These are phyloP conservation scores for Erysimum cheiri DNA, from an alignment of 441 rosid genomes.

Conservation along the genomic window DNA sequence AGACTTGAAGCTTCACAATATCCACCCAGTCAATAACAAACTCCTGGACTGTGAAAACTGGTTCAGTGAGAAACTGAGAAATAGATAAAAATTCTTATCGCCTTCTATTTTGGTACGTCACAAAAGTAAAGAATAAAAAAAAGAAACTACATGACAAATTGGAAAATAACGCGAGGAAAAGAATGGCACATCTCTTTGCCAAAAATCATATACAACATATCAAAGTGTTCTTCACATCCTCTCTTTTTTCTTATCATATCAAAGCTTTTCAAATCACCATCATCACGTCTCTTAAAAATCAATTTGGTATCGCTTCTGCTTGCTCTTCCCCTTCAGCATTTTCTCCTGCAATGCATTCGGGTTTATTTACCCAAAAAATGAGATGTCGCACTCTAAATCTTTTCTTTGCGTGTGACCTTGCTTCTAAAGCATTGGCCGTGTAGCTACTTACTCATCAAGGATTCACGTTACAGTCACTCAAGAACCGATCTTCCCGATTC, in stretches of 20 bases:
- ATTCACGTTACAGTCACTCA: slow-evolving; percentile 88
- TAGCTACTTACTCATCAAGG: slow-evolving; percentile 47
- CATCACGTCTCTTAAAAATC: slow-evolving; percentile 9
- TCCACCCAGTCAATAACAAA: background rate
- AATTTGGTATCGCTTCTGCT: slow-evolving; percentile 34
- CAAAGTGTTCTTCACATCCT: slow-evolving; percentile 38
- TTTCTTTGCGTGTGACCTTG: slow-evolving; percentile 40
- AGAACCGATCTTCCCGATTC: slow-evolving; percentile 62
- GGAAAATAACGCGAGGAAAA: slow-evolving; percentile 35
- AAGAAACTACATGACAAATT: slow-evolving; percentile 24
- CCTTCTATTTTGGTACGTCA: slow-evolving; percentile 31
- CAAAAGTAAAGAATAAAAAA: slow-evolving; percentile 22
- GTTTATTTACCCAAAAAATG: slow-evolving; percentile 43
- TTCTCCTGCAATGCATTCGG: slow-evolving; percentile 44
- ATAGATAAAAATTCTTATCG: slow-evolving; percentile 15
- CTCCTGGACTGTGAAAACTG: background rate
- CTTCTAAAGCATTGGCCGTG: slow-evolving; percentile 35
- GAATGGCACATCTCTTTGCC: slow-evolving; percentile 48
- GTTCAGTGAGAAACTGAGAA: background rate
- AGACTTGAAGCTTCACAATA: slow-evolving; percentile 41
- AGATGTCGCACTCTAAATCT: slow-evolving; percentile 41
- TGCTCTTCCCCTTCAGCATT: slow-evolving; percentile 43
- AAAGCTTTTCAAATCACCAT: slow-evolving; percentile 28
- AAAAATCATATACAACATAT: slow-evolving; percentile 55
- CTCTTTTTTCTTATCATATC: background rate